Conservation (phyloP, 192 early-diverging fungal genomes). For the Coemansia sp. region DNA sequence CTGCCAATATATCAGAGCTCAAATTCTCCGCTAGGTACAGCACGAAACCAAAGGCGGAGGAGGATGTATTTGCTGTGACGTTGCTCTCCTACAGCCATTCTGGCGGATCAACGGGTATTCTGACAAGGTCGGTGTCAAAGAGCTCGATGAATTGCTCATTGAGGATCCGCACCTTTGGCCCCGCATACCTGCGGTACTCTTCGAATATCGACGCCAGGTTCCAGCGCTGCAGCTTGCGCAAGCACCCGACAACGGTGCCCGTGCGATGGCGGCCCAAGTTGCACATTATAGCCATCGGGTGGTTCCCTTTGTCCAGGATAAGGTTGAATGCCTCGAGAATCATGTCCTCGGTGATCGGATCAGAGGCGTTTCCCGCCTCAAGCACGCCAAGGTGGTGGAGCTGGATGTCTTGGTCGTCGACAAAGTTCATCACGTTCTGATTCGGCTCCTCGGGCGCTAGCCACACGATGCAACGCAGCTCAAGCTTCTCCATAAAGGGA, state of each 20-base stretch:
- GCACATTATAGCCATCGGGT: constrained; percentile 98
- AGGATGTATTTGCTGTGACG: background rate
- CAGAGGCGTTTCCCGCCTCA: constrained; percentile 86
- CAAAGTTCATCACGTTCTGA: constrained; percentile 92
- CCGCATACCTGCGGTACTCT: constrained; percentile 94
- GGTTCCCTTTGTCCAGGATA: constrained; percentile 83
- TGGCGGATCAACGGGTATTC: constrained; percentile 70
- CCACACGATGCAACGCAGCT: constrained; percentile 90
- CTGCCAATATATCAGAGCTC: background rate
- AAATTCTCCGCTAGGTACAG: background rate
- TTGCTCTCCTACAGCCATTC: constrained; percentile 63
- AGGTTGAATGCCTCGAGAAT: constrained; percentile 86
- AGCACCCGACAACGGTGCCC: constrained; percentile 97
- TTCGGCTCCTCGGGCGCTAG: constrained; percentile 97
- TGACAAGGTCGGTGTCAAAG: constrained; percentile 95
- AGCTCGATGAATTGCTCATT: constrained; percentile 96
- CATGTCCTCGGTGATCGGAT: constrained; percentile 97
- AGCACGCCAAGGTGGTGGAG: constrained; percentile 88
- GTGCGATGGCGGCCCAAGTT: constrained; percentile 96
- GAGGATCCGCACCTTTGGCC: constrained; percentile 93
- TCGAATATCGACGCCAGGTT: constrained; percentile 98
- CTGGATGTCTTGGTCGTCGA: constrained; percentile 97
- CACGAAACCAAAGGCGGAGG: background rate
- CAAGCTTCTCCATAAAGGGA: constrained; percentile 96
- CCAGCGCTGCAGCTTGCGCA: constrained; percentile 97